Conservation (phyloP, 1,284 basidiomycete genomes). For the Ceratobasidium papillatum region DNA sequence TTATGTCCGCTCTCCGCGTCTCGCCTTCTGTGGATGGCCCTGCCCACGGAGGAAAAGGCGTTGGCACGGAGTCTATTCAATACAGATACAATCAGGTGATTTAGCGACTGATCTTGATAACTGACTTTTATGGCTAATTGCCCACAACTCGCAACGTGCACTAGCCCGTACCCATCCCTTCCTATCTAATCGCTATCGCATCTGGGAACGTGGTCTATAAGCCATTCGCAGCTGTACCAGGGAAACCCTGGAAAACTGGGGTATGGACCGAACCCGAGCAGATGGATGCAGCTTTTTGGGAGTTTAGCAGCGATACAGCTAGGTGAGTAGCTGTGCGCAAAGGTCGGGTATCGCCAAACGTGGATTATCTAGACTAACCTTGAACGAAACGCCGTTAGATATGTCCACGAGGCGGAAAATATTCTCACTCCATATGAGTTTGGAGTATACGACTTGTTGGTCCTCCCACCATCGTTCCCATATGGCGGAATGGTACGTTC, state of each 20-base stretch:
- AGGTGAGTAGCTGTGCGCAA: slow-evolving; percentile 56
- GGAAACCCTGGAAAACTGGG: slow-evolving; percentile 79
- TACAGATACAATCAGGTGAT: slow-evolving; percentile 53
- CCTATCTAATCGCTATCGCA: slow-evolving; percentile 89
- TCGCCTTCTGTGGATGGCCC: slow-evolving; percentile 75
- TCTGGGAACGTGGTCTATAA: slow-evolving; percentile 83
- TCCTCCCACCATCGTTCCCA: slow-evolving; percentile 94
- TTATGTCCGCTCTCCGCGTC: slow-evolving; percentile 83
- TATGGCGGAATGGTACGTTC: slow-evolving; percentile 83
- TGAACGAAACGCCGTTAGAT: slow-evolving; percentile 57
- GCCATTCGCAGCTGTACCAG: slow-evolving; percentile 66
- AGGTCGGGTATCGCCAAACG: neutral
- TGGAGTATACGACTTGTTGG: slow-evolving; percentile 89
- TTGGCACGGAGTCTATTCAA: slow-evolving; percentile 62
- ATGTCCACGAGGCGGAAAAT: slow-evolving; percentile 78
- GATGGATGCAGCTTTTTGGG: slow-evolving; percentile 83
- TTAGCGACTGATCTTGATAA: slow-evolving; percentile 8
- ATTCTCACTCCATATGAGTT: slow-evolving; percentile 82
- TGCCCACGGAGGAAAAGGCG: slow-evolving; percentile 69
- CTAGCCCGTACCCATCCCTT: slow-evolving; percentile 83
- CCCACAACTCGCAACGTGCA: slow-evolving; percentile 7
- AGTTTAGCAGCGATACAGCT: slow-evolving; percentile 86
- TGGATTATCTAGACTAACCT: neutral
- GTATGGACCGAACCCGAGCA: slow-evolving; percentile 90
- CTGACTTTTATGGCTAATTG: slow-evolving; percentile 6